Base-by-base conservation (phyloP, 1,284 basidiomycete genomes). In the Anthracocystis panici-leucophaei region DNA sequence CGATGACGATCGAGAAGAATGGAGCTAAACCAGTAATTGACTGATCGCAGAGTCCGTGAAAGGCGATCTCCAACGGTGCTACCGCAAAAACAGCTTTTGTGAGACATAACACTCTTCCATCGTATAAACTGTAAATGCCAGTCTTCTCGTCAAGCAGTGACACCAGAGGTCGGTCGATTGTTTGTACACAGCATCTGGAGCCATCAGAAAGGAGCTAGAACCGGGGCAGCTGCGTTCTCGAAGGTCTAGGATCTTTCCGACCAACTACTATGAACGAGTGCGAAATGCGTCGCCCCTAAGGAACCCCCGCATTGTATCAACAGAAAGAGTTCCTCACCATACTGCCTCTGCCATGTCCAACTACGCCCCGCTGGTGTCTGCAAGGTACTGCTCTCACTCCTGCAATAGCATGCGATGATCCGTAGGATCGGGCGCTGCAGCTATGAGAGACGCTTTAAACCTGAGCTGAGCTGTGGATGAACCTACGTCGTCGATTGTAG, bases 31-130 rank as follows among this genome's bases (percentile, higher is more conserved):
- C 6, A 20, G 4, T 23, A 1, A 25, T 33, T 58, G 44, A 27
- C 40, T 46, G 25, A 57, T 18, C 55, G 31, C 53, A 44, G 46
- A 8, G 42, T 55, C 65, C 65, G 65, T 61, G 65, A 67, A 67
- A 67, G 57, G 56, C 55, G 23, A 23, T 45, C 23, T n/a, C 27
- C 50, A 23, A 9, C 31, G 14, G 10, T 9, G 31, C 54, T 46
- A 35, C 23, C 45, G 16, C 44, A 42, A 20, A 21, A 51, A 38
- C 31, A 51, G 33, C 20, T 16, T 38, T 4, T 5, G 7, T 48
- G 27, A 27, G 12, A 31, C n/a, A 31, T 29, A 23, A 3, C 7
- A 50, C 33, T 16, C 33, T 38, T 38, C 16, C n/a, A 49, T 49
- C 27, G 27, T 31, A 9, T 3, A 6, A 49, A n/a, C 48, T 20